Conservation (phyloP, 2,329 filamentous ascomycete genomes). For the Drechslera avenae region DNA sequence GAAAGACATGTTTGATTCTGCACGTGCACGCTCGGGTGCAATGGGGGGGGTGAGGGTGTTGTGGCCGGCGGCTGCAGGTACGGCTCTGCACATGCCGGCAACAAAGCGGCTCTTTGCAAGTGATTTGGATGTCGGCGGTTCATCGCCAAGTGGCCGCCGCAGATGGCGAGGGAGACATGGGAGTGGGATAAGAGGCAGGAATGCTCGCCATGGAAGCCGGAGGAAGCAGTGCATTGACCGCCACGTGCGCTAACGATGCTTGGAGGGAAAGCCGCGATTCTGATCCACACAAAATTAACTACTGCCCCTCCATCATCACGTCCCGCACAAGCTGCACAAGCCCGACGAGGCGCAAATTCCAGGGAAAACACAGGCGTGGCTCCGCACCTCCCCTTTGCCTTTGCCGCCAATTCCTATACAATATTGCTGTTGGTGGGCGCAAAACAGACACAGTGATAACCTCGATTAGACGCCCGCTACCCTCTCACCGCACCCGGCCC, state of each 20-base stretch:
- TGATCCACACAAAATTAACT: constrained; percentile 25
- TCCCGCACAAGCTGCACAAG: constrained; percentile 36
- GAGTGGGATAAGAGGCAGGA: not conserved
- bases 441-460: constrained; percentile 18
- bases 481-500: constrained; percentile 26
- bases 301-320: constrained; percentile 22
- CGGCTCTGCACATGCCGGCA: no score
- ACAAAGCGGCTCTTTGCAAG: no score
- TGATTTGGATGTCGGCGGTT: no score
- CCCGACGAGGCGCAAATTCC: constrained; percentile 31
- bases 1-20: no score
- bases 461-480: constrained; percentile 25
- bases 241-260: constrained; percentile 22
- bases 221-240: constrained; percentile 14
- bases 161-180: not conserved
- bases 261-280: constrained; percentile 18
- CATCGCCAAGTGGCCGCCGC: no score
- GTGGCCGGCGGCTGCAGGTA: no score
- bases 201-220: not conserved
- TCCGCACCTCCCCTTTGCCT: constrained; percentile 10
- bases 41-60: no score
- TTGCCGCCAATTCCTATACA: constrained; percentile 17
- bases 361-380: constrained; percentile 21
- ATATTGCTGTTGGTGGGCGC: constrained; percentile 21
- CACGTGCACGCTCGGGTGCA: no score